Evolutionary conservation across 2,329 filamentous ascomycete genomes (phyloP).

Genomic region (Trichoderma harzianum): DNA sequence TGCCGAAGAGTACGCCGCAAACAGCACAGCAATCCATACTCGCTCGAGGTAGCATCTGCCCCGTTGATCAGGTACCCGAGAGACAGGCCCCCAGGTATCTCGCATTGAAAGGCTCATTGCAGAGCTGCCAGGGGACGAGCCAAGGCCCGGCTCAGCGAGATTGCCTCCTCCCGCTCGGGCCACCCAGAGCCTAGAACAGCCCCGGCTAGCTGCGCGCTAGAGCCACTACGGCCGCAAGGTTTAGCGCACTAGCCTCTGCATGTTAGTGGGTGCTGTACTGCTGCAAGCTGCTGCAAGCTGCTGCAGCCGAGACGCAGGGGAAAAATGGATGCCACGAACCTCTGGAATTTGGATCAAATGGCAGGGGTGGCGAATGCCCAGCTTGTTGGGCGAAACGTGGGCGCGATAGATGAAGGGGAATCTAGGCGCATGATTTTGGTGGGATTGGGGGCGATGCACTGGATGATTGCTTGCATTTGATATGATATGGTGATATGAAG

Average conservation of each 20-base stretch:
- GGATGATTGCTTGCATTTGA: not conserved
- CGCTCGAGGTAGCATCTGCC: not conserved
- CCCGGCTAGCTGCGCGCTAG: not conserved
- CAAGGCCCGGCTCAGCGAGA: conserved; percentile 1
- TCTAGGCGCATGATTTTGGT: not conserved
- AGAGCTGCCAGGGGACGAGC: not conserved
- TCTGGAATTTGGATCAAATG: not conserved
- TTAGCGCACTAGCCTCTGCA: not conserved
- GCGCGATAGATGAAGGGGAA: not conserved
- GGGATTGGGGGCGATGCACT: not conserved
- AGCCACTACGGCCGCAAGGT: conserved; percentile 2
- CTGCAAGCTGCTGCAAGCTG: not conserved
- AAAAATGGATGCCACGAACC: not conserved
- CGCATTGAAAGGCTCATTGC: not conserved
- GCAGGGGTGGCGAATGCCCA: not conserved
- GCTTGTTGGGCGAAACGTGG: not conserved
- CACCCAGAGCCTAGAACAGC: conserved; percentile 13
- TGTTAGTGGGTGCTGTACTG: not conserved
- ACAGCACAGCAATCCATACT: not conserved
- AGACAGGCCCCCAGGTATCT: not conserved
- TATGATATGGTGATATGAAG: not conserved
- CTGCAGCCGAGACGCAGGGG: not conserved
- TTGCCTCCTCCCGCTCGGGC: conserved; percentile 12
- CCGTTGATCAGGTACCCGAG: not conserved
- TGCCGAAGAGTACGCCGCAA: not conserved